Conservation (phyloP, 441 rosid genomes). For the Pelargonium cotyledonis region DNA sequence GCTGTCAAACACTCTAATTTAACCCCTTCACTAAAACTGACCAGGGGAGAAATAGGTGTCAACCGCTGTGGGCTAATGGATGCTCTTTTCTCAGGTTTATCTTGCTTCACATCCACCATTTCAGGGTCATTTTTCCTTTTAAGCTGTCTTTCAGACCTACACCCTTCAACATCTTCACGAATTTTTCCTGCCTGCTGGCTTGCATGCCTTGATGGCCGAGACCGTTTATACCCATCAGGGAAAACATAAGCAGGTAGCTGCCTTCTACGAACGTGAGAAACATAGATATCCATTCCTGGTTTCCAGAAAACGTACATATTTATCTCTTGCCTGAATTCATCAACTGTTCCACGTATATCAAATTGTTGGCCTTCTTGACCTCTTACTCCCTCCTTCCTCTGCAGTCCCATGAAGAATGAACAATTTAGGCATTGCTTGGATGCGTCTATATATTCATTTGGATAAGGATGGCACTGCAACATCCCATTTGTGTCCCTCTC, state of each 20-base stretch:
- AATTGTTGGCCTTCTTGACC: conserved; percentile 62
- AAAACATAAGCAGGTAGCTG: conserved; percentile 53
- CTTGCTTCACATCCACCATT: conserved; percentile 33
- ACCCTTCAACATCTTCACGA: conserved; percentile 39
- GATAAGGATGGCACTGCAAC: conserved; percentile 68
- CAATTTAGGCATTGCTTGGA: conserved; percentile 44
- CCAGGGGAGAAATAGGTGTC: conserved; percentile 49
- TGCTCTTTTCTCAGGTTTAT: conserved; percentile 45
- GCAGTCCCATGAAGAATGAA: conserved; percentile 63
- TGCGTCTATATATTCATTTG: conserved; percentile 40
- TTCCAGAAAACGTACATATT: conserved; percentile 57
- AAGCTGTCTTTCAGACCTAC: conserved; percentile 33
- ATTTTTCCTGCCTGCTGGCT: conserved; percentile 32
- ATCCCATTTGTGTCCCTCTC: conserved; percentile 60
- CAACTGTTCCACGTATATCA: conserved; percentile 62
- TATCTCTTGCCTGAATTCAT: conserved; percentile 43
- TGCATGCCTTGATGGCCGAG: conserved; percentile 49
- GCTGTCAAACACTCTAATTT: conserved; percentile 15
- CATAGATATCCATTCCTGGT: conserved; percentile 62
- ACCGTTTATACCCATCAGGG: conserved; percentile 61
- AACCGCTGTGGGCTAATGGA: conserved; percentile 46
- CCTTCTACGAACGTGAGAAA: conserved; percentile 57
- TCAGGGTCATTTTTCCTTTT: conserved; percentile 54
- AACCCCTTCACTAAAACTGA: conserved; percentile 28
- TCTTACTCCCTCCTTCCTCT: conserved; percentile 51